These are phyloP conservation scores for Lactifluus pinguis DNA, from an alignment of 768 basidiomycete genomes.

Conservation along the genomic window DNA sequence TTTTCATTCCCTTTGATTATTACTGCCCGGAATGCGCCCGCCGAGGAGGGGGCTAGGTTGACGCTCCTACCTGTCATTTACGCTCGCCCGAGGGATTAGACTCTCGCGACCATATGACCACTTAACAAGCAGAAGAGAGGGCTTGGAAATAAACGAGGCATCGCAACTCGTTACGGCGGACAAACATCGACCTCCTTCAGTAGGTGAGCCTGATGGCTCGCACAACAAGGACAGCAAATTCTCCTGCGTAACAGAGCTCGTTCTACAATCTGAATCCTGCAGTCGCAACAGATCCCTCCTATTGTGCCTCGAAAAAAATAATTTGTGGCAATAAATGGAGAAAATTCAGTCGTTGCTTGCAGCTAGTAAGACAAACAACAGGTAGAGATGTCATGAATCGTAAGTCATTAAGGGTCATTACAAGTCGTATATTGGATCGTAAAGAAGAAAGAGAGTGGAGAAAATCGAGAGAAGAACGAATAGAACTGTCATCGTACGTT, in stretches of 20 bases:
- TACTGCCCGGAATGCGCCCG: neutral
- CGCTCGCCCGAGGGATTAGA: neutral
- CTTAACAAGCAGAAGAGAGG: neutral
- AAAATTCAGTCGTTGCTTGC: constrained; percentile 5
- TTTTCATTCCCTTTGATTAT: neutral
- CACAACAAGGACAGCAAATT: neutral
- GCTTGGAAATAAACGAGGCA: neutral
- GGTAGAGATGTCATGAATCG: constrained; percentile 3
- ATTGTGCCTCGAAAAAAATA: no score
- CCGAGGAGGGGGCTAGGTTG: neutral
- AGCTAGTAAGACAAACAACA: constrained; percentile 13
- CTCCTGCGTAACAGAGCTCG: neutral
- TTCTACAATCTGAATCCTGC: neutral
- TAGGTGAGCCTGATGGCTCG: neutral
- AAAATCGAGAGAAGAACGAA: neutral
- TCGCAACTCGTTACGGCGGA: no score
- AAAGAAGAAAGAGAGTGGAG: neutral
- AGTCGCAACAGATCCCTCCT: neutral
- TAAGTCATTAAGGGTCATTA: constrained; percentile 8
- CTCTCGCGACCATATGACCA: neutral
- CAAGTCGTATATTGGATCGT: constrained; percentile 5
- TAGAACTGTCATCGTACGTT: constrained; percentile 2
- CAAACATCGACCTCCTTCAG: neutral
- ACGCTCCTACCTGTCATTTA: neutral
- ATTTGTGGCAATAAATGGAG: neutral